Conservation (phyloP, 169 alveolate genomes). For the Babesia bigemina region DNA sequence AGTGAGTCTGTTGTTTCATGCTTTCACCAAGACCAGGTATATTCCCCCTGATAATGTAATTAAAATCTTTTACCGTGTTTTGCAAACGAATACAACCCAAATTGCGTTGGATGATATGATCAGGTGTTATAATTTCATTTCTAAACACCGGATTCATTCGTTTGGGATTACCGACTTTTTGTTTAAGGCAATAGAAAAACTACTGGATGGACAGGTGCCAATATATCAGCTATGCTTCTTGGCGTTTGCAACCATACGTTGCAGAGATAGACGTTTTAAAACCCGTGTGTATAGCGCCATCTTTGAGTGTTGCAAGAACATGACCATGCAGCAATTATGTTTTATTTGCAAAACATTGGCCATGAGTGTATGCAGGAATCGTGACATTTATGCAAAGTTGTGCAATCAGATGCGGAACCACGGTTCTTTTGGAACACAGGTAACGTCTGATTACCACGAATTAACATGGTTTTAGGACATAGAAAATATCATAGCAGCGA, state of each 20-base stretch:
- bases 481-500: slow-evolving; percentile 3
- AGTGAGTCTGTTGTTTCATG: neutral
- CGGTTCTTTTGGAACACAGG: neutral
- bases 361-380: neutral
- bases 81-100: slow-evolving; percentile 10
- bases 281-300: neutral
- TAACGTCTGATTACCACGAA: neutral
- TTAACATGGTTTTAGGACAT: slow-evolving; percentile 8
- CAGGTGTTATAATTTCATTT: neutral
- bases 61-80: neutral
- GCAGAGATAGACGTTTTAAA: slow-evolving; percentile 2
- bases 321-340: slow-evolving; percentile 1
- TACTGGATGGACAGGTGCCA: neutral
- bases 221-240: neutral
- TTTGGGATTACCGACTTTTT: neutral
- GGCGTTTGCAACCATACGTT: neutral
- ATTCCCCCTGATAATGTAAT: slow-evolving; percentile 2
- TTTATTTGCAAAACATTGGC: neutral
- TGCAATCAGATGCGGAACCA: neutral
- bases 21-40: slow-evolving; percentile 1
- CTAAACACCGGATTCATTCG: neutral
- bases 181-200: neutral
- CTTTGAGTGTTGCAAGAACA: neutral
- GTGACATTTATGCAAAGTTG: neutral
- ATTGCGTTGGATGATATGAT: slow-evolving; percentile 1